phyloP scores from a whole-genome alignment of 768 basidiomycete genomes.

The Lentinus tigrinus region DNA sequence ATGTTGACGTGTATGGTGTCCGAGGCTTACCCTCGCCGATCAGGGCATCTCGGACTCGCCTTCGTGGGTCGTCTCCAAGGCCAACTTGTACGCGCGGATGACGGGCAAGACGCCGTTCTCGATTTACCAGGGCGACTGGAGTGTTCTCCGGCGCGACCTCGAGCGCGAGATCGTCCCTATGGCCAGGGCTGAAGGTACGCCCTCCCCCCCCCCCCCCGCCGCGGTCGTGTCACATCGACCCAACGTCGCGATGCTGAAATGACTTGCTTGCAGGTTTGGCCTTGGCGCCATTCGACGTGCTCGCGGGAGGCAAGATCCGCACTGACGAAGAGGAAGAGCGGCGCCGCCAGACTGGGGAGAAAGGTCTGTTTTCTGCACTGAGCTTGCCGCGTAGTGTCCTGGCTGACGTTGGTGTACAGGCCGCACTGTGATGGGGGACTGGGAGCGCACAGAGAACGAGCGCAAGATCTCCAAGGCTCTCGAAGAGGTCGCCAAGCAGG shows the following conservation, averaged over 20 bases:
- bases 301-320: constrained; percentile 20
- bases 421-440: no score
- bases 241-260: no score
- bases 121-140: constrained; percentile 37
- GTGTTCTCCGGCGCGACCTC: constrained; percentile 35
- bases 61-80: constrained; percentile 36
- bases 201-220: not conserved
- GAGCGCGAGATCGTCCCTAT: constrained; percentile 42
- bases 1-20: no score
- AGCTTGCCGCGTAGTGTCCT: fast-evolving
- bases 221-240: not conserved
- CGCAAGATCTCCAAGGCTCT: constrained; percentile 40
- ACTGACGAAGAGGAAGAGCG: constrained; percentile 25
- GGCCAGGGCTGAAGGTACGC: constrained; percentile 30
- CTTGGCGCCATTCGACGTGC: constrained; percentile 23
- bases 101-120: constrained; percentile 37
- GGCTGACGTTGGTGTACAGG: constrained; percentile 20
- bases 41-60: constrained; percentile 30
- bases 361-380: not conserved
- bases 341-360: constrained; percentile 26
- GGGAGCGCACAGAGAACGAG: constrained; percentile 46
- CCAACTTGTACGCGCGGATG: constrained; percentile 39
- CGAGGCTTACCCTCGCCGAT: not conserved
- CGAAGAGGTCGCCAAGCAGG: constrained; percentile 49
- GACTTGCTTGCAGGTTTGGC: constrained; percentile 19